Percentiles rank a stretch among this genome's conserved stretches.
These are phyloP conservation scores for Petunia axillaris DNA, from an alignment of 257 asterid species.

Conservation along the genomic window DNA sequence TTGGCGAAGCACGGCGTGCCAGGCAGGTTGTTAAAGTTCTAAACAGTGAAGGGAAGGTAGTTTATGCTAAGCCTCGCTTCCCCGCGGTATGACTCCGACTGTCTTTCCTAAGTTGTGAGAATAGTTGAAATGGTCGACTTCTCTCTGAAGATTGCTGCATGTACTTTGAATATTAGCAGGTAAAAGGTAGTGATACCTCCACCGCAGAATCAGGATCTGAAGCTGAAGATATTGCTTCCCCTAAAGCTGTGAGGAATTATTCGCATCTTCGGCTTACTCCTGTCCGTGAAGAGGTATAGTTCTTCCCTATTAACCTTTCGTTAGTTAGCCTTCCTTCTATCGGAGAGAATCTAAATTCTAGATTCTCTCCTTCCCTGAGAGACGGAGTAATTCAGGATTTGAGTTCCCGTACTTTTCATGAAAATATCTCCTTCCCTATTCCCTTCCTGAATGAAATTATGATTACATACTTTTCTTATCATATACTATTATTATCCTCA, in stretches of 20 bases:
- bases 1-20: slow-evolving; percentile 80
- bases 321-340: not conserved
- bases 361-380: not conserved
- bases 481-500: not conserved
- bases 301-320: slow-evolving; percentile 23
- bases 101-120: slow-evolving; percentile 19
- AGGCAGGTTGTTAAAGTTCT: slow-evolving; percentile 93
- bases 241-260: slow-evolving; percentile 56
- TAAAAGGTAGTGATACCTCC: slow-evolving; percentile 73
- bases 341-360: not conserved
- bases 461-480: not conserved
- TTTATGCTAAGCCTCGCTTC: slow-evolving; percentile 89
- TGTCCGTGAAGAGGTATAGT: slow-evolving; percentile 69
- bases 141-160: slow-evolving; percentile 28
- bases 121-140: slow-evolving; percentile 14
- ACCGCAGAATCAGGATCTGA: slow-evolving; percentile 85
- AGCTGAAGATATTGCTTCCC: slow-evolving; percentile 81
- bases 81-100: slow-evolving; percentile 52
- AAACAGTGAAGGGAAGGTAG: slow-evolving; percentile 97
- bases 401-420: slow-evolving; percentile 9
- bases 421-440: not conserved
- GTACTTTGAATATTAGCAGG: slow-evolving; percentile 39
- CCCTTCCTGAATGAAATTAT: not conserved
- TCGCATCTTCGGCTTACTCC: slow-evolving; percentile 74
- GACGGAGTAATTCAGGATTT: not conserved